These are phyloP conservation scores for Dioscorea zingiberensis DNA, from an alignment of 106 monocot genomes.

Conservation along the genomic window DNA sequence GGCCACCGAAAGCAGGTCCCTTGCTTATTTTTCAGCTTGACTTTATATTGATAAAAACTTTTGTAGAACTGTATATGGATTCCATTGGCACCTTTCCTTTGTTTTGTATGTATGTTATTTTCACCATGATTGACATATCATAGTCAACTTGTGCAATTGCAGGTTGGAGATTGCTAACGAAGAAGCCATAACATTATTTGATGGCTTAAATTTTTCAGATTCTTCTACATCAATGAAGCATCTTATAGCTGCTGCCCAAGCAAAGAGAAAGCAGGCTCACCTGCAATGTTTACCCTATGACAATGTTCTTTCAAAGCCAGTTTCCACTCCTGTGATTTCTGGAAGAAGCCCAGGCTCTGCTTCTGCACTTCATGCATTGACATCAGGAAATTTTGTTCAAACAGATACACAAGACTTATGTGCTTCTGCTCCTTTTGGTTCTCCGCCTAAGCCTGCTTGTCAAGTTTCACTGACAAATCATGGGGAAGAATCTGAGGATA, in stretches of 20 bases:
- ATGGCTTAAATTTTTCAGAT: slow-evolving; percentile 35
- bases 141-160: slow-evolving; percentile 20
- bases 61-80: slow-evolving; percentile 35
- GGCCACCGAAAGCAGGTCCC: slow-evolving; percentile 35
- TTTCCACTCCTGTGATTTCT: slow-evolving; percentile 25
- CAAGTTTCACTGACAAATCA: slow-evolving; percentile 10
- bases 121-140: not conserved
- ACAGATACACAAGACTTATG: slow-evolving; percentile 30
- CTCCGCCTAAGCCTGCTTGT: slow-evolving; percentile 29
- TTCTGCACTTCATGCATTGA: slow-evolving; percentile 19
- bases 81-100: slow-evolving; percentile 20
- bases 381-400: slow-evolving; percentile 25
- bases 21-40: slow-evolving; percentile 53
- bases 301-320: slow-evolving; percentile 25
- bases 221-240: slow-evolving; percentile 57
- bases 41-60: slow-evolving; percentile 31
- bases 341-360: slow-evolving; percentile 58
- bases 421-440: slow-evolving; percentile 26
- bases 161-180: slow-evolving; percentile 28
- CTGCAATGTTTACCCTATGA: slow-evolving; percentile 22
- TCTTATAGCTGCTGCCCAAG: slow-evolving; percentile 96
- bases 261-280: slow-evolving; percentile 65
- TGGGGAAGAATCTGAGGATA: slow-evolving; percentile 32
- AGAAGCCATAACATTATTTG: slow-evolving; percentile 8
- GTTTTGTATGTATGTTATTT: slow-evolving; percentile 5